Evolutionary conservation across 495 filamentous ascomycete species (phyloP).

Genomic region (Tricharina praecox): DNA sequence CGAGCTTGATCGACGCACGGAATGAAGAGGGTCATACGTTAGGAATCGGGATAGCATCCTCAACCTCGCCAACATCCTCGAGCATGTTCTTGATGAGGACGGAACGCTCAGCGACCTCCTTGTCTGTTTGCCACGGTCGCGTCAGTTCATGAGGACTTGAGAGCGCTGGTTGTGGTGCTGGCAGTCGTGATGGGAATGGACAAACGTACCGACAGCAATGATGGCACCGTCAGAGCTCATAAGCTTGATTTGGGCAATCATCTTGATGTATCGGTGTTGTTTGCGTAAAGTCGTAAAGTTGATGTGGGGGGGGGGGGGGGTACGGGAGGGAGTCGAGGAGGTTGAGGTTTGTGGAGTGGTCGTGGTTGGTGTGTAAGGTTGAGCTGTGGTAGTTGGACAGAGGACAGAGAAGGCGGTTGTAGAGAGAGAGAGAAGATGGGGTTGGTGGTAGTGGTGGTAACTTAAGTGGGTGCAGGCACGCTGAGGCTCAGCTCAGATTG

Average conservation of each 20-base stretch:
- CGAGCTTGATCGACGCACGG: not conserved
- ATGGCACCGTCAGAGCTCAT: constrained; percentile 22
- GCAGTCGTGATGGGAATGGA: too few species aligned
- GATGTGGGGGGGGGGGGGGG: not conserved
- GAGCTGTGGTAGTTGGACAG: too few species aligned
- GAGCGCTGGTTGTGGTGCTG: constrained; percentile 14
- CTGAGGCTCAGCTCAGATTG: too few species aligned
- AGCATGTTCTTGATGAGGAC: constrained; percentile 96
- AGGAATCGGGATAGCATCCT: constrained; percentile 61
- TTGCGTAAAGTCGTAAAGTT: not conserved
- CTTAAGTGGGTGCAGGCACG: too few species aligned
- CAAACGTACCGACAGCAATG: constrained; percentile 24
- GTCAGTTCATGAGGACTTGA: constrained; percentile 1
- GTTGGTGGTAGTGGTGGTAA: too few species aligned
- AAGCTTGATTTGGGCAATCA: constrained; percentile 25
- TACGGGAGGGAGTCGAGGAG: not conserved
- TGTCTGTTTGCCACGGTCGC: constrained; percentile 37
- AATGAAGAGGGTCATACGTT: constrained; percentile 45
- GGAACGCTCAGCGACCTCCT: constrained; percentile 73
- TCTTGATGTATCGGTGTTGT: constrained; percentile 1
- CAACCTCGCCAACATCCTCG: constrained; percentile 66
- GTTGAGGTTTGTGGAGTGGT: not conserved
- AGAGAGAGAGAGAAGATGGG: too few species aligned
- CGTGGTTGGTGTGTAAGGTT: not conserved
- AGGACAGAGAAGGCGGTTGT: too few species aligned